Evolutionary conservation across 23 red algal species (phyloP), one percentile per base, ranked within the genome.

Genomic region (Agarophyton chilense): DNA sequence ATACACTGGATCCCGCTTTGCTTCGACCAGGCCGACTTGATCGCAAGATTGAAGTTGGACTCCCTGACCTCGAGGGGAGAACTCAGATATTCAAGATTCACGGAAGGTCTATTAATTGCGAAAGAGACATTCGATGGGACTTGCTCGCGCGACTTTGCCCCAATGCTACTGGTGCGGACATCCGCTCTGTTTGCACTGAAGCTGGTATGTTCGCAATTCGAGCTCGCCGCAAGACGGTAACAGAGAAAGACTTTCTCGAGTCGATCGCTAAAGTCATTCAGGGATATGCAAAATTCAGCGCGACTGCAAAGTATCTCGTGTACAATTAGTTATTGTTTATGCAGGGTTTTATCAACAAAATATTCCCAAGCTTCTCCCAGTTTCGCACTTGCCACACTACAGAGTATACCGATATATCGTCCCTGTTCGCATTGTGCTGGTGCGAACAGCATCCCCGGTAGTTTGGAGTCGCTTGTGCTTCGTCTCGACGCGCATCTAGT

Each of bases 141-240:
- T 78, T 99, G 47, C 82, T 99, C n/a, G 97, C 97, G 14, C 93
- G 97, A 26, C 88, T 99, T 43, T 99, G 97, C 84, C 97, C 97
- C 33, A 99, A 99, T 76, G 89, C 97, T 0, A 99, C 97, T 14
- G 97, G 97, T 66, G 97, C 97, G 1, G 96, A 99, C 56, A 89
- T 99, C 55, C 93, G 97, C 26, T 90, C 83, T 18, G 92, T 99
- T 29, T 99, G 97, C 61, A 99, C 93, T 13, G 97, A 99, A 55
- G 97, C 97, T 36, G 97, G 97, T 10, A 99, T 99, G 97, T 99
- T 92, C 58, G 93, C 93, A 25, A 99, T 99, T 83, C 90, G 97
- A 19, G 94, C 97, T 19, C 90, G 97, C 29, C 85, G 97, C 42
- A 99, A 99, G 83, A 99, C 97, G 25, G 97, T 96, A 24, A 94